These are phyloP conservation scores for Mycena vitilis DNA, from an alignment of 768 basidiomycete genomes.

Conservation along the genomic window DNA sequence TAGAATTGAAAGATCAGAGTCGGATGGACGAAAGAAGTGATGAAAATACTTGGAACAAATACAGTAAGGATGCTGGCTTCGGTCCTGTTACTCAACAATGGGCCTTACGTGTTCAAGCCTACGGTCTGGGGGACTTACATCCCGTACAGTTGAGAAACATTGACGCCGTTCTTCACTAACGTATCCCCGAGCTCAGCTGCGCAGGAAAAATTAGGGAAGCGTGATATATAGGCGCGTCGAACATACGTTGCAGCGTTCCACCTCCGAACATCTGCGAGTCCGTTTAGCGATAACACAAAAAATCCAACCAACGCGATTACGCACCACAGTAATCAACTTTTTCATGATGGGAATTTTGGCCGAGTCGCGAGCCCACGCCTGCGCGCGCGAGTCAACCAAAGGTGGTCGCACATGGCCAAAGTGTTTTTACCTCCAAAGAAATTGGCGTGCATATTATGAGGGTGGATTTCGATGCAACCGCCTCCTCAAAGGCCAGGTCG, in stretches of 20 bases:
- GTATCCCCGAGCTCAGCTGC: slow-evolving; percentile 37
- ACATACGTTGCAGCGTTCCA: slow-evolving; percentile 40
- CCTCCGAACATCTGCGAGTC: slow-evolving; percentile 39
- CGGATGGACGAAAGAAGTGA: too few relatives aligned
- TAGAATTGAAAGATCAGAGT: neutral
- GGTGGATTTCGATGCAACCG: slow-evolving; percentile 33
- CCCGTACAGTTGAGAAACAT: slow-evolving; percentile 49
- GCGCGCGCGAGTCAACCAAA: neutral
- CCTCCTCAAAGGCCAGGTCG: slow-evolving; percentile 37
- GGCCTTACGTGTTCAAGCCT: neutral
- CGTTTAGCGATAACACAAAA: neutral
- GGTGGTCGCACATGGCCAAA: too few relatives aligned
- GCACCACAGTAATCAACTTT: slow-evolving; percentile 37
- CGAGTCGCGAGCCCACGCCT: slow-evolving; percentile 40
- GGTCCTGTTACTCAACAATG: slow-evolving; percentile 30
- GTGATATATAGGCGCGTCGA: neutral
- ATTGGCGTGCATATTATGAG: slow-evolving; percentile 41
- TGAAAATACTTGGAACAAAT: slow-evolving; percentile 2
- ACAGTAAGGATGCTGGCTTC: slow-evolving; percentile 24
- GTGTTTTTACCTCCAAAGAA: slow-evolving; percentile 37
- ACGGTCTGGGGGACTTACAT: slow-evolving; percentile 39
- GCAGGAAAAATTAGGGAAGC: neutral
- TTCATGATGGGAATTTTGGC: slow-evolving; percentile 35
- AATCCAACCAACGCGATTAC: neutral
- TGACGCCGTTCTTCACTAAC: slow-evolving; percentile 35